Evolutionary conservation across 2,329 filamentous ascomycete genomes (phyloP).

Genomic region (Gremmenia infestans): DNA sequence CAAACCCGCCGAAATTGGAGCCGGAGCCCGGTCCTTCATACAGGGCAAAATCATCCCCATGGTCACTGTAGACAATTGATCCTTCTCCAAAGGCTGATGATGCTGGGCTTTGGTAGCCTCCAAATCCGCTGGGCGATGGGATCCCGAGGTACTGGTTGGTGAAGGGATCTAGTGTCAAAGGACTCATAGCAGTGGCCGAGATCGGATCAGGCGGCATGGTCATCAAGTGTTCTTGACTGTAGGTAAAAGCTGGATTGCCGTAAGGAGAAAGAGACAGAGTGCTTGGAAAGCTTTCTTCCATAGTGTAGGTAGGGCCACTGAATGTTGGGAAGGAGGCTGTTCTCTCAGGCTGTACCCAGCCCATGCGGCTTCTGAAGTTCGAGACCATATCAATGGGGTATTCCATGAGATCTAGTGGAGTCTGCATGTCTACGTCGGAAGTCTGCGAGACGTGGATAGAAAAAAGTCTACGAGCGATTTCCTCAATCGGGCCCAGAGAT

Average conservation of each 20-base stretch:
- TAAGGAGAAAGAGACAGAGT: slow-evolving; percentile 48
- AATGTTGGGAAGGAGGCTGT: slow-evolving; percentile 59
- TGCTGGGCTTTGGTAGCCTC: slow-evolving; percentile 52
- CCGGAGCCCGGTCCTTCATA: slow-evolving; percentile 31
- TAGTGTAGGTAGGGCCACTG: slow-evolving; percentile 49
- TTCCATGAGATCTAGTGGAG: slow-evolving; percentile 64
- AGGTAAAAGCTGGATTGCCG: slow-evolving; percentile 55
- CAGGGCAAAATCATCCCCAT: slow-evolving; percentile 44
- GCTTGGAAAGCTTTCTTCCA: slow-evolving; percentile 40
- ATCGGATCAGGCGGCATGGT: slow-evolving; percentile 46
- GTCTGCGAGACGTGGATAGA: slow-evolving; percentile 59
- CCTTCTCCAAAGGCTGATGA: slow-evolving; percentile 58
- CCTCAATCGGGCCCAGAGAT: slow-evolving; percentile 75
- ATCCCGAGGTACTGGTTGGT: slow-evolving; percentile 56
- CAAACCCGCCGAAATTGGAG: slow-evolving; percentile 33
- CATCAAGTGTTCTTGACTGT: slow-evolving; percentile 59
- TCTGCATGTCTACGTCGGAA: slow-evolving; percentile 53
- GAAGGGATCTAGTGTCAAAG: slow-evolving; percentile 49
- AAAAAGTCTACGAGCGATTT: slow-evolving; percentile 73
- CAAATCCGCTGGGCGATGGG: slow-evolving; percentile 53
- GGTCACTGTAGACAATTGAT: slow-evolving; percentile 59
- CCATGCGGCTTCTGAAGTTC: slow-evolving; percentile 65
- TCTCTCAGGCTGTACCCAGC: slow-evolving; percentile 56
- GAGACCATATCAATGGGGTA: slow-evolving; percentile 65
- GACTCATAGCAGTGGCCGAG: slow-evolving; percentile 46